These are phyloP conservation scores for Acanthamoeba rhysodes DNA, from an alignment of 208 protist genomes.

Conservation along the genomic window DNA sequence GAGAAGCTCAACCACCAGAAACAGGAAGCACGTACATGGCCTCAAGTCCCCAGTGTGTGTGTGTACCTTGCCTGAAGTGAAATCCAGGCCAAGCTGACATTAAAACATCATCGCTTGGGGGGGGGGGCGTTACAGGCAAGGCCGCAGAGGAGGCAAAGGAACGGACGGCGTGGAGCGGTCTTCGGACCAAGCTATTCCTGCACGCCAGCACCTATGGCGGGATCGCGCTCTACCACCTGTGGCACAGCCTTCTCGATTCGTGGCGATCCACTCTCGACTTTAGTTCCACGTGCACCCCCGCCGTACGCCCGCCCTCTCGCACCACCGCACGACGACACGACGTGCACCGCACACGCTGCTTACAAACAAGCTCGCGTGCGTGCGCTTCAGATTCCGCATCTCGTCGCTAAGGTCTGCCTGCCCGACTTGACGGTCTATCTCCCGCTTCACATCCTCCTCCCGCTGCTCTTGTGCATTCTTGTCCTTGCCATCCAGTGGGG, in stretches of 20 bases:
- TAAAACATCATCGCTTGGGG: too few species aligned
- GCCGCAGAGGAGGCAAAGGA: not conserved
- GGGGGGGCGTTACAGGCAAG: not conserved
- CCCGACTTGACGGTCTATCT: not conserved
- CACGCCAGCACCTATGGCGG: not conserved
- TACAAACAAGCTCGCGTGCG: not conserved
- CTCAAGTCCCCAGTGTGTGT: too few species aligned
- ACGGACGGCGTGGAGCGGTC: not conserved
- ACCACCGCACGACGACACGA: not conserved
- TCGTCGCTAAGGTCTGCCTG: not conserved
- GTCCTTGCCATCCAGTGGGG: conserved; percentile 5
- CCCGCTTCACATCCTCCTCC: not conserved
- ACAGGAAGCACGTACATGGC: not conserved
- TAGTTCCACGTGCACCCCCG: not conserved
- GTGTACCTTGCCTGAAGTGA: too few species aligned
- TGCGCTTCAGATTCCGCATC: not conserved
- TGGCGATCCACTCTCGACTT: conserved; percentile 6
- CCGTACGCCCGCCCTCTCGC: not conserved
- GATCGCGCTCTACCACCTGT: conserved; percentile 9
- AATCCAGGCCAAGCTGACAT: too few species aligned
- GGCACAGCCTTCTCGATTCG: not conserved
- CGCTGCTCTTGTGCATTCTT: not conserved
- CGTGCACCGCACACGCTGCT: not conserved
- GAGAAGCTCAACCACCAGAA: not conserved
- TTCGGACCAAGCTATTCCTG: not conserved